Conservation (phyloP, 345 rosid genomes). For the Aquilaria sinensis region DNA sequence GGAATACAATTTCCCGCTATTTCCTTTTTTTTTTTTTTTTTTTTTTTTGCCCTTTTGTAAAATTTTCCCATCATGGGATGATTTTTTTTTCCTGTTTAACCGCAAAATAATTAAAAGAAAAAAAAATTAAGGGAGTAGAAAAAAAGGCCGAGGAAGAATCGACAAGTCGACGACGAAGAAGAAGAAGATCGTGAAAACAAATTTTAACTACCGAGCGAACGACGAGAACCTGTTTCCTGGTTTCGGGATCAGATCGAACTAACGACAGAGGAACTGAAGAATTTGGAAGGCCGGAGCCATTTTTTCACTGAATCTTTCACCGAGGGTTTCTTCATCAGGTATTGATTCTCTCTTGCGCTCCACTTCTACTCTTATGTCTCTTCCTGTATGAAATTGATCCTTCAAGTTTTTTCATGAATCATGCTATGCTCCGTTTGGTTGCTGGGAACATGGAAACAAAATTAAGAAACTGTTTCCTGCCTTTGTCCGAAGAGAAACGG, state of each 20-base stretch:
- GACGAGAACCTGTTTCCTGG: not conserved
- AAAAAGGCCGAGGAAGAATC: not conserved
- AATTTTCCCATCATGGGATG: not conserved
- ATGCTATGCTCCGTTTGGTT: not conserved
- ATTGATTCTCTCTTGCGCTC: not conserved
- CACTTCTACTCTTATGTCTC: not conserved
- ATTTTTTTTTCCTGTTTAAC: constrained; percentile 11
- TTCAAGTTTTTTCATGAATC: constrained; percentile 3
- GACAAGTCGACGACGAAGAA: not conserved
- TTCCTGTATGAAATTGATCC: not conserved
- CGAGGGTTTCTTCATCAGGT: constrained; percentile 27
- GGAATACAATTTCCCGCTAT: too few species aligned
- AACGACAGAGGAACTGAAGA: constrained; percentile 6
- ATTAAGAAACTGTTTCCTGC: too few species aligned
- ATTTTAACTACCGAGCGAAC: constrained; percentile 7
- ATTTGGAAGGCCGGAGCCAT: constrained; percentile 7
- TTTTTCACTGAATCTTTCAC: constrained; percentile 6
- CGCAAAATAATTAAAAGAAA: constrained; percentile 1
- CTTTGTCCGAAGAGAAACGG: too few species aligned
- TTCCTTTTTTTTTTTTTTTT: not conserved
- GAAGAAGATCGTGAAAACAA: not conserved
- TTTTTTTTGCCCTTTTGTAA: not conserved
- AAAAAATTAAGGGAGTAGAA: not conserved
- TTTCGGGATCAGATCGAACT: not conserved
- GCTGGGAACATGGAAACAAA: not conserved